Evolutionary conservation across 441 rosid genomes (phyloP), one percentile per base, ranked within the genome.

Genomic region (Populus hybrid): DNA sequence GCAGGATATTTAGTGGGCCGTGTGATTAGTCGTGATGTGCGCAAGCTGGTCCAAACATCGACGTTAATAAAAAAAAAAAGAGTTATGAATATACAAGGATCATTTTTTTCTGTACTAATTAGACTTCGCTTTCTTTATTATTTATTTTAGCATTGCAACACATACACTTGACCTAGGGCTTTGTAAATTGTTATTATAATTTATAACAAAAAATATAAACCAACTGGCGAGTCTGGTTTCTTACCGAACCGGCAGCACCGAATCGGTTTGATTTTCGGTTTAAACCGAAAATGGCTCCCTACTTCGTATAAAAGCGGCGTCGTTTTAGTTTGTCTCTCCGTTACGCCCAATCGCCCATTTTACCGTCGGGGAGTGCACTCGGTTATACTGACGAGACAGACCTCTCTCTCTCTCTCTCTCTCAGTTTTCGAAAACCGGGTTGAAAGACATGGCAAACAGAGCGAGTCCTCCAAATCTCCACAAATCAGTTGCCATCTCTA

Each of bases 401-500:
- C 50, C 64, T n/a, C 68, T 34, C 53, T 57, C 46, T 40, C 67
- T 34, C 32, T 28, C 28, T 14, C 78, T 75, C 50, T 40, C 50
- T 40, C 28, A 2, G 12, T 16, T 42, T 35, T 38, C 18, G 32
- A 42, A 46, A 26, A 26, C 61, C 57, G 23, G 21, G 65, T 63
- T 32, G 9, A 30, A 24, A 63, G 61, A 12, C 32, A 90, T 91
- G 98, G 87, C 93, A 64, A 73, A 88, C 63, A 89, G 50, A 80
- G 76, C 89, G 19, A 81, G 85, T 32, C 87, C 94, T 42, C 75
- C 89, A 7, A 87, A 66, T 76, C 84, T 93, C 66, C 90, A 92
- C 82, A 91, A 86, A 78, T 88, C 98, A 75, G 95, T 92, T 78
- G 98, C 99, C 63, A 83, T 94, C 78, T 89, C 97, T 81, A 96